phyloP scores from a whole-genome alignment of 2,329 filamentous ascomycete species.

The Ophiostoma australiae region DNA sequence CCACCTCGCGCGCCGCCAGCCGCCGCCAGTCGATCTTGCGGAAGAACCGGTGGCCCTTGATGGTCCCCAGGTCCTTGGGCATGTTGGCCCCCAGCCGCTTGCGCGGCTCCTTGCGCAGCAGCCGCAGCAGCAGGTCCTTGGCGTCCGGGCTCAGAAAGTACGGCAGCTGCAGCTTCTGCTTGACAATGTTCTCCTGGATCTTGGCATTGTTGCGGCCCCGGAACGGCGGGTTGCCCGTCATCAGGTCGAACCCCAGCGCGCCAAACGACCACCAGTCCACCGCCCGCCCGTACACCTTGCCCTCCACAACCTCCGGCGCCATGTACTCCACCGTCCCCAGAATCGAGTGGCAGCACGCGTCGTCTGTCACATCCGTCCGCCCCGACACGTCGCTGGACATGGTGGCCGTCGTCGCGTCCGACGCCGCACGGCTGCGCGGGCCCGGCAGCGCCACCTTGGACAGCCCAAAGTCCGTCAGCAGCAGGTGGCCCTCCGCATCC shows the following conservation, averaged over 20 bases:
- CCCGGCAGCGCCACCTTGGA: conserved; percentile 75
- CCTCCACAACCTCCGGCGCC: conserved; percentile 90
- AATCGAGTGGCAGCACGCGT: conserved; percentile 81
- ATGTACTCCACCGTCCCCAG: conserved; percentile 97
- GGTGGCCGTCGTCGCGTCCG: conserved; percentile 15
- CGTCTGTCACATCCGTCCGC: conserved; percentile 26
- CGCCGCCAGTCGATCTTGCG: conserved; percentile 92
- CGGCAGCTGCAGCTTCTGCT: conserved; percentile 81
- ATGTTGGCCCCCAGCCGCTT: conserved; percentile 86
- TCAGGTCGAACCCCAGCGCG: conserved; percentile 82
- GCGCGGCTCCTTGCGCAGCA: conserved; percentile 84
- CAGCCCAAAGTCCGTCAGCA: conserved; percentile 93
- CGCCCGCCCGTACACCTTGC: conserved; percentile 83
- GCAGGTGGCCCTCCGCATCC: conserved; percentile 82
- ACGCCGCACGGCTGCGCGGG: conserved; percentile 41
- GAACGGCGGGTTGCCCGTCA: conserved; percentile 90
- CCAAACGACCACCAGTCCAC: conserved; percentile 99
- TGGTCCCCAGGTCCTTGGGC: conserved; percentile 76
- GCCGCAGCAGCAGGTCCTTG: conserved; percentile 84
- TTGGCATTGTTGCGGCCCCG: conserved; percentile 86
- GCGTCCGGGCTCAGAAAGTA: conserved; percentile 90
- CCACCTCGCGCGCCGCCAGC: conserved; percentile 73
- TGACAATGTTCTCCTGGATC: conserved; percentile 92
- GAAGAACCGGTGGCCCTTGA: conserved; percentile 96
- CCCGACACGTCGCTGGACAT: neutral